Evolutionary conservation across 2,329 filamentous ascomycete genomes (phyloP).

Genomic region (Colletotrichum kahawae): DNA sequence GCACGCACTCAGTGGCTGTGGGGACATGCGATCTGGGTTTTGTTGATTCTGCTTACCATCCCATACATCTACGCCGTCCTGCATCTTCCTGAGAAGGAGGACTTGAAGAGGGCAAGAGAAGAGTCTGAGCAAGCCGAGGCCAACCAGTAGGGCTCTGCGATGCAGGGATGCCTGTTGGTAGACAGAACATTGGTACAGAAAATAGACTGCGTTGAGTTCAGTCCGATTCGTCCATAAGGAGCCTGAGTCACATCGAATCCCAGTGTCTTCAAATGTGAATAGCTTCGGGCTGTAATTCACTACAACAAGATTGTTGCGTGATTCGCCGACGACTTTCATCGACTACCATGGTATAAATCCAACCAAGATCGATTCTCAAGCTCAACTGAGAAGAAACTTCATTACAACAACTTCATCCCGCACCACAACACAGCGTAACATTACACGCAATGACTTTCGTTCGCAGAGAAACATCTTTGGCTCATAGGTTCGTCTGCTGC

Average conservation of each 20-base stretch:
- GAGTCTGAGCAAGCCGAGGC: not conserved
- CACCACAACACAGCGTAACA: not conserved
- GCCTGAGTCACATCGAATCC: not conserved
- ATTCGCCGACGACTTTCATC: not conserved
- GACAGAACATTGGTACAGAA: not conserved
- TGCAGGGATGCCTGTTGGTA: fast-evolving
- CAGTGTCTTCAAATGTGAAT: not conserved
- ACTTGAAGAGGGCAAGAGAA: not conserved
- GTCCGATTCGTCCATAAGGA: not conserved
- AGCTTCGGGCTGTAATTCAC: not conserved
- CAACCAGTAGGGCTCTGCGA: not conserved
- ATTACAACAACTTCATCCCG: not conserved
- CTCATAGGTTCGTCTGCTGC: not conserved
- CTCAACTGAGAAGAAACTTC: not conserved
- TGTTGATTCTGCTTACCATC: not conserved
- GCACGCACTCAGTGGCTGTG: slow-evolving; percentile 64
- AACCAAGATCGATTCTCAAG: not conserved
- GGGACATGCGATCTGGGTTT: slow-evolving; percentile 52
- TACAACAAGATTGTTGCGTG: not conserved
- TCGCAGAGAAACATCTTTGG: not conserved
- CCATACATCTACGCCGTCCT: not conserved
- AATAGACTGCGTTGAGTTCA: not conserved
- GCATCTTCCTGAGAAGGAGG: not conserved
- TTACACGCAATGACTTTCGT: not conserved
- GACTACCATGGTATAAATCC: not conserved